Evolutionary conservation across 441 rosid species (phyloP).

Genomic region (Arabidopsis lyrata): DNA sequence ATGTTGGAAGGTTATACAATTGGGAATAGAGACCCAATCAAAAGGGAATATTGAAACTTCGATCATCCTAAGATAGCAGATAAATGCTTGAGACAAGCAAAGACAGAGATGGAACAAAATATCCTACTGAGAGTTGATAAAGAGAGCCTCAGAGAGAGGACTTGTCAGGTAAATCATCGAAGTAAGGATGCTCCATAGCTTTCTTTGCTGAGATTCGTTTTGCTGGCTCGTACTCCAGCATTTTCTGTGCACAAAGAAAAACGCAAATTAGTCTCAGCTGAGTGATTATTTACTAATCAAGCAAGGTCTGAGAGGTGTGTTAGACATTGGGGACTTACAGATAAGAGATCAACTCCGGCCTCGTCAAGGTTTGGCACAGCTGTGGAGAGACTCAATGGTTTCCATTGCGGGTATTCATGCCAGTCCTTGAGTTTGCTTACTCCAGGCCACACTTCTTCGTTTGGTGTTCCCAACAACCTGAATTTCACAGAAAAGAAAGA

Average conservation of each 20-base stretch:
- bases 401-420: constrained; percentile 99
- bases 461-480: constrained; percentile 96
- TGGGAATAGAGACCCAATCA: constrained; percentile 33
- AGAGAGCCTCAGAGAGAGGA: constrained; percentile 53
- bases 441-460: constrained; percentile 95
- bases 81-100: constrained; percentile 51
- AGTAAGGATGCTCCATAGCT: constrained; percentile 98
- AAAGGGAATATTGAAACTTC: constrained; percentile 8
- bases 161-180: constrained; percentile 73
- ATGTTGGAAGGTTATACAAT: constrained; percentile 30
- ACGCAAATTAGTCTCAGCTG: constrained; percentile 11
- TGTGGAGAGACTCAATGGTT: constrained; percentile 68
- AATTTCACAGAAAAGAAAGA: not conserved
- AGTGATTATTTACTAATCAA: constrained; percentile 22
- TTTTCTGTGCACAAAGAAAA: constrained; percentile 66
- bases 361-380: constrained; percentile 76
- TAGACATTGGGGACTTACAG: constrained; percentile 54
- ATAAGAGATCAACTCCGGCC: constrained; percentile 79
- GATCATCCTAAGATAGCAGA: constrained; percentile 37
- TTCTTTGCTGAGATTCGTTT: constrained; percentile 93
- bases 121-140: constrained; percentile 20
- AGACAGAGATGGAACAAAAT: constrained; percentile 24
- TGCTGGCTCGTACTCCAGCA: constrained; percentile 88
- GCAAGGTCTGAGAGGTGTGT: constrained; percentile 13
- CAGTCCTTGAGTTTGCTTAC: constrained; percentile 88